Percentiles rank a stretch among this genome's conserved stretches.
Evolutionary conservation across 768 basidiomycete genomes (phyloP).

Genomic region (Auricularia sp.): DNA sequence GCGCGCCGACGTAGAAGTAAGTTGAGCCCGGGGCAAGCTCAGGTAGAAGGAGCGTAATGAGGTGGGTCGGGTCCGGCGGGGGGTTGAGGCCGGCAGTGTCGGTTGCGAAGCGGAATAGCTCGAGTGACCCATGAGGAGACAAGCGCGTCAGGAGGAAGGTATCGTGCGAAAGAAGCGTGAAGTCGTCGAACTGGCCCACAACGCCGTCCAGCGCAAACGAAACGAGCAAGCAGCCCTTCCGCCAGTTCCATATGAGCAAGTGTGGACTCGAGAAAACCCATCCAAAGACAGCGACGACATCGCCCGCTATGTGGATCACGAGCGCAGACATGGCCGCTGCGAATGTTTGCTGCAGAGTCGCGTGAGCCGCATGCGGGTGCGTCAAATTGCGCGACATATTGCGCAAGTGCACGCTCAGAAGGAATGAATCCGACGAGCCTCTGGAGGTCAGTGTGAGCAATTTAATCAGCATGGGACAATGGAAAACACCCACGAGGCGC

Average conservation of each 20-base stretch:
- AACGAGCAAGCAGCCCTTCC: slow-evolving; percentile 28
- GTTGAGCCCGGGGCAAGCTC: not conserved
- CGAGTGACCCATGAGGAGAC: slow-evolving; percentile 26
- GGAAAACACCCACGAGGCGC: slow-evolving; percentile 13
- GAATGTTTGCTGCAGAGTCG: slow-evolving; percentile 18
- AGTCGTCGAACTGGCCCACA: slow-evolving; percentile 28
- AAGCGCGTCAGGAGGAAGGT: slow-evolving; percentile 33
- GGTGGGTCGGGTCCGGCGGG: slow-evolving; percentile 6
- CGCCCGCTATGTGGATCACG: slow-evolving; percentile 42
- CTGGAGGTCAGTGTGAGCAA: not conserved
- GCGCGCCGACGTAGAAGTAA: slow-evolving; percentile 9
- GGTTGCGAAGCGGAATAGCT: slow-evolving; percentile 32
- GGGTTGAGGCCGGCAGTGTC: not conserved
- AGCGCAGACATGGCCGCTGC: slow-evolving; percentile 13
- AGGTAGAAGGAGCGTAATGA: not conserved
- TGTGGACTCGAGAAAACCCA: slow-evolving; percentile 22
- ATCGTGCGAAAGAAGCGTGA: slow-evolving; percentile 35
- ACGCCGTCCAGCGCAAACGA: not conserved
- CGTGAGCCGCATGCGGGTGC: slow-evolving; percentile 32
- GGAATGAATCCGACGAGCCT: slow-evolving; percentile 1
- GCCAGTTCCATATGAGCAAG: slow-evolving; percentile 46
- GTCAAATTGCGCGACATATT: slow-evolving; percentile 31
- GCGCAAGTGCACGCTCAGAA: slow-evolving; percentile 27
- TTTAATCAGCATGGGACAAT: slow-evolving; percentile 11
- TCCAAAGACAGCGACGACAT: slow-evolving; percentile 41